Evolutionary conservation across 2,329 filamentous ascomycete genomes (phyloP).

Genomic region (Verticillium dahliae): DNA sequence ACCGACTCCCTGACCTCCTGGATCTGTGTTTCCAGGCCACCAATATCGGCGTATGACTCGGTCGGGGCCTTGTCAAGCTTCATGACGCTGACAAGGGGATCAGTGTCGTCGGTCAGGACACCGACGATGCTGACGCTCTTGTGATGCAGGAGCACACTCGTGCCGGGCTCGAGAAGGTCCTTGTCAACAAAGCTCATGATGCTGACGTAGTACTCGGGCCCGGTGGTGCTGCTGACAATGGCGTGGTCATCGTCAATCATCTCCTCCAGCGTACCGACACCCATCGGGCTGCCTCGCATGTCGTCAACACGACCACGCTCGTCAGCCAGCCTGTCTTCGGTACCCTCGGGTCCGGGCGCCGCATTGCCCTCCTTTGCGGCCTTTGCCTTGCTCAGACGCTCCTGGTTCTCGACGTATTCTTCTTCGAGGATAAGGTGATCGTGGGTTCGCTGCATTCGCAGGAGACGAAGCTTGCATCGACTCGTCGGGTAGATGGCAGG

Average conservation of each 20-base stretch:
- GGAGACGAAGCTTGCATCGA: conserved; percentile 91
- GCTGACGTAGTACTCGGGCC: conserved; percentile 97
- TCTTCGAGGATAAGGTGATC: conserved; percentile 95
- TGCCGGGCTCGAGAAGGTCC: conserved; percentile 91
- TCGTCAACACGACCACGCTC: conserved; percentile 94
- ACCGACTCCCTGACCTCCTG: conserved; percentile 97
- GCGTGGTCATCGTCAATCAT: conserved; percentile 99
- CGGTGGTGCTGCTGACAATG: conserved; percentile 95
- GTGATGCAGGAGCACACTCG: conserved; percentile 91
- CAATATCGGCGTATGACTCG: conserved; percentile 97
- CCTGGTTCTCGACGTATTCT: conserved; percentile 98
- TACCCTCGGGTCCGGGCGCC: conserved; percentile 64
- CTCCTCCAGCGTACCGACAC: conserved; percentile 94
- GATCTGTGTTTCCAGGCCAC: conserved; percentile 89
- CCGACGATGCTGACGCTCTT: conserved; percentile 98
- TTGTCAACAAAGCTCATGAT: conserved; percentile 99
- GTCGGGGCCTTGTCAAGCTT: conserved; percentile 98
- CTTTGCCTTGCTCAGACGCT: conserved; percentile 89
- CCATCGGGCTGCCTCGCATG: conserved; percentile 98
- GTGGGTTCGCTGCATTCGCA: conserved; percentile 98
- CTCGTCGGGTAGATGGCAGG: conserved; percentile 91
- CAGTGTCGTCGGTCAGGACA: conserved; percentile 91
- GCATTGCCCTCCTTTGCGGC: conserved; percentile 63
- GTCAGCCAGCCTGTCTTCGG: conserved; percentile 80
- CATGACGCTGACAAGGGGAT: conserved; percentile 96